Conservation (phyloP, 768 basidiomycete species). For the Lenzites betulinus region DNA sequence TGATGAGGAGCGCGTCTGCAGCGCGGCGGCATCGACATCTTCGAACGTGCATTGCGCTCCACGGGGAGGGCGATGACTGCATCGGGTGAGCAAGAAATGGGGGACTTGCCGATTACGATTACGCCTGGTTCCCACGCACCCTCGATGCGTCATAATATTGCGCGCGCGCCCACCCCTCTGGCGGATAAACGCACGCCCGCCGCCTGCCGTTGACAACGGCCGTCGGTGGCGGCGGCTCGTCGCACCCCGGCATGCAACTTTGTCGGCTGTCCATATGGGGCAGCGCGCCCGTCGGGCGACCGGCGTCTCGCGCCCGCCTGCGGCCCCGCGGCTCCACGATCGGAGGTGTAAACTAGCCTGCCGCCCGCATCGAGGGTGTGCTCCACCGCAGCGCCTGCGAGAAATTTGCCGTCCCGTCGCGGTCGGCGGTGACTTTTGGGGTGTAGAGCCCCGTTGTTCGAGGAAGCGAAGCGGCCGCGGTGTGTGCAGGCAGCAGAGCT, state of each 20-base stretch:
- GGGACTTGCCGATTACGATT: slow-evolving; percentile 3
- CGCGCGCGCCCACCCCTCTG: too few relatives aligned
- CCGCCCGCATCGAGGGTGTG: background rate
- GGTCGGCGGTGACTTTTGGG: slow-evolving; percentile 6
- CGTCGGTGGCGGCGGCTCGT: slow-evolving; percentile 5
- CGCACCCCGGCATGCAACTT: background rate
- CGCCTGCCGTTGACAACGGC: background rate
- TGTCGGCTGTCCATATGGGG: background rate
- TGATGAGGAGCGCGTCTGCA: background rate
- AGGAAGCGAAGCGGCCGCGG: too few relatives aligned
- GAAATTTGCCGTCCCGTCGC: background rate
- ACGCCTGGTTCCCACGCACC: background rate
- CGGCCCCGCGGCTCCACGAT: background rate
- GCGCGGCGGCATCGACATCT: background rate
- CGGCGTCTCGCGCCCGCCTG: background rate
- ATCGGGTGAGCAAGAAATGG: slow-evolving; percentile 8
- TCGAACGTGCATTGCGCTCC: slow-evolving; percentile 12
- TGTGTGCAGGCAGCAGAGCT: background rate
- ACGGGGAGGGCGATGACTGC: slow-evolving; percentile 13
- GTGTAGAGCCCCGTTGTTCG: background rate
- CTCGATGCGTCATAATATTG: slow-evolving; percentile 1
- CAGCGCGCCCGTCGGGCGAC: background rate
- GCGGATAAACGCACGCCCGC: slow-evolving; percentile 1
- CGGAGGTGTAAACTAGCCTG: slow-evolving; percentile 1
- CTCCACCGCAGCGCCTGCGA: background rate